Base-by-base conservation (phyloP, 1,284 basidiomycete genomes). In the Rhodotorula sp. region DNA sequence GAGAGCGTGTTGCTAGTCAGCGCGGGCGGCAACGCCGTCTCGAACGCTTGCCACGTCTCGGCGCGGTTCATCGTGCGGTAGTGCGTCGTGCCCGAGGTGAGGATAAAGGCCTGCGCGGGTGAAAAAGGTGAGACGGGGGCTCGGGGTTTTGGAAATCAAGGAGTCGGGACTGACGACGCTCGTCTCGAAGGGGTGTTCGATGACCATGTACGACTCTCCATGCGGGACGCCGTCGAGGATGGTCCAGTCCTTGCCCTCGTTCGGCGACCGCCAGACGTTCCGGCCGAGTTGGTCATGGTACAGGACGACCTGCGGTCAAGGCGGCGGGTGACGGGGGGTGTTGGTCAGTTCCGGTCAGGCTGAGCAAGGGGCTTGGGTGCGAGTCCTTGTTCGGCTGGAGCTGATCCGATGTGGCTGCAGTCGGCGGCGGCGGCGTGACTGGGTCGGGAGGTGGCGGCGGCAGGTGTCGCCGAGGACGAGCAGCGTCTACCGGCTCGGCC, bases 191-290 rank as follows among this genome's bases (percentile, higher is more conserved):
- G 95, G 95, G 80, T 98, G 95, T 72, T 90, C 87, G 67, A 98
- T 84, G 64, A 98, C 87, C 83, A 91, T 87, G 14, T 84, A 78
- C 2, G 90, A 88, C 64, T 86, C 82, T 43, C 89, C 88, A 60
- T 81, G 77, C 0, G 87, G 88, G 60, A 95, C 86, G 60, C 84
- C 87, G 0, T 85, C 82, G 62, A 90, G 87, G 62, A 79, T 80
- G 1, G 80, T 81, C 93, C 94, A 98, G 0, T 83, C 82, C 82
- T 89, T 93, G 63, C 95, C 95, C 83, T 99, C 95, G 79, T 98
- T 88, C n/a, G 85, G 83, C 4, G 93, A 95, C 8, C 94, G 86
- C 78, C 88, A 88, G 12, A 98, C 85, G 68, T 87, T 84, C 16
- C 89, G 87, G 18, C 85, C 83, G 26, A 86, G 78, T 2, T 87